Base-by-base conservation (phyloP, 1,284 basidiomycete genomes). In the Pascua sp. region DNA sequence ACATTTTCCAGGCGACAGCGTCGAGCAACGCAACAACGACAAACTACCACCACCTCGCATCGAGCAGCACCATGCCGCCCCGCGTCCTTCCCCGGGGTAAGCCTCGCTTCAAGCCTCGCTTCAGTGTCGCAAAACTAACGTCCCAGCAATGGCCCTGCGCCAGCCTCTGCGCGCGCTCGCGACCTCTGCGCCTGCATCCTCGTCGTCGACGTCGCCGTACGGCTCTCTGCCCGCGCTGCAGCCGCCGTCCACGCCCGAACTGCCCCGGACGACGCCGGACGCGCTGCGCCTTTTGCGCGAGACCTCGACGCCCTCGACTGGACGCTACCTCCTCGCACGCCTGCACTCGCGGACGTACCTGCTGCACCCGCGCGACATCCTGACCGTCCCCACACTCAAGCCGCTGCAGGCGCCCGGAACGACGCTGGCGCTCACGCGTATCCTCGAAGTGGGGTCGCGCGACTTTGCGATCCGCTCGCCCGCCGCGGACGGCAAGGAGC, bases 401-500 rank as follows among this genome's bases (percentile, higher is more conserved):
- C 69, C 71, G 16, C 42, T 66, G 11, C 64, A 64, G 49, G 85
- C 71, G 11, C 75, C 95, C 55, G 95, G 95, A 32, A 90, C 96
- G 69, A 82, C 89, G 42, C 83, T 98, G 55, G 78, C 82, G 8
- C 84, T 98, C 56, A 88, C 90, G 63, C 83, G 91, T 63, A 88
- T 98, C 59, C 87, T 94, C 73, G 95, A 98, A 78, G 84, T 98
- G 53, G 95, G 95, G 59, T 92, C 91, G 48, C 85, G 93, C 65
- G 92, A 97, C 73, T 98, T 88, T 79, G 94, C 92, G n/a, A 67
- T 79, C 46, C 61, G 65, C 51, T 66, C 81, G 88, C 55, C 90
- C 1, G 68, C 71, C 0, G 67, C 73, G 0, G 55, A 64, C n/a
- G 68, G 67, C 16, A 90, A 56, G 88, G 86, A 49, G 83, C 52